phyloP scores from a whole-genome alignment of 805 yeast species.

The Metschnikowia proteae region DNA sequence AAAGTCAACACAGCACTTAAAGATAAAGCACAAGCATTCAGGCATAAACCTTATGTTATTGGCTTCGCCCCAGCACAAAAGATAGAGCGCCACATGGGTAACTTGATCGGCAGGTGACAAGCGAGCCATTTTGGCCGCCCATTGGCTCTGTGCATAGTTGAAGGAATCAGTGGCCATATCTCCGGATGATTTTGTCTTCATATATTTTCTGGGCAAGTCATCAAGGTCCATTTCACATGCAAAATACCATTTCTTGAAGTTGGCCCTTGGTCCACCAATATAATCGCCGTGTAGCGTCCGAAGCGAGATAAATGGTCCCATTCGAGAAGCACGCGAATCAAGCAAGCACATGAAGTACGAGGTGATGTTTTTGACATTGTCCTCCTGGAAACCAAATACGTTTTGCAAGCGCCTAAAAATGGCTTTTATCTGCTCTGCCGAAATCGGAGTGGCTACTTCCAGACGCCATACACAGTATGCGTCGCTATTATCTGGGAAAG shows the following conservation, averaged over 20 bases:
- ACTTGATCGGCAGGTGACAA: conserved; percentile 52
- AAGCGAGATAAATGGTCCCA: conserved; percentile 54
- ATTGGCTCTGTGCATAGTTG: conserved; percentile 38
- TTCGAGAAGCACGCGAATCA: conserved; percentile 48
- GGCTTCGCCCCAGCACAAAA: conserved; percentile 88
- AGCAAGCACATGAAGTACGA: conserved; percentile 27
- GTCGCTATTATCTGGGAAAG: not conserved
- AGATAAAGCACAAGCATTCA: conserved; percentile 80
- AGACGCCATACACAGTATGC: conserved; percentile 40
- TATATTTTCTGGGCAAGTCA: conserved; percentile 20
- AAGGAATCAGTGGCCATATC: conserved; percentile 2
- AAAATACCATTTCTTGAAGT: conserved; percentile 73
- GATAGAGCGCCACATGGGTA: conserved; percentile 62
- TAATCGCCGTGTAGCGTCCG: conserved; percentile 67
- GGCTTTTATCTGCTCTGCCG: conserved; percentile 51
- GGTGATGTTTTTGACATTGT: conserved; percentile 62
- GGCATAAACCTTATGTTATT: conserved; percentile 85
- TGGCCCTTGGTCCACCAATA: conserved; percentile 66
- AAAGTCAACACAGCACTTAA: conserved; percentile 73
- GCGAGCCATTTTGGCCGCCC: conserved; percentile 50
- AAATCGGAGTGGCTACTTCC: conserved; percentile 42
- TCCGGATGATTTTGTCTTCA: conserved; percentile 3
- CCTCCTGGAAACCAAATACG: conserved; percentile 66
- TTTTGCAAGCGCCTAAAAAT: conserved; percentile 50
- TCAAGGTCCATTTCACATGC: conserved; percentile 62